Evolutionary conservation across 352 stramenopile genomes (phyloP).

Genomic region (Globisporangium yorkense): DNA sequence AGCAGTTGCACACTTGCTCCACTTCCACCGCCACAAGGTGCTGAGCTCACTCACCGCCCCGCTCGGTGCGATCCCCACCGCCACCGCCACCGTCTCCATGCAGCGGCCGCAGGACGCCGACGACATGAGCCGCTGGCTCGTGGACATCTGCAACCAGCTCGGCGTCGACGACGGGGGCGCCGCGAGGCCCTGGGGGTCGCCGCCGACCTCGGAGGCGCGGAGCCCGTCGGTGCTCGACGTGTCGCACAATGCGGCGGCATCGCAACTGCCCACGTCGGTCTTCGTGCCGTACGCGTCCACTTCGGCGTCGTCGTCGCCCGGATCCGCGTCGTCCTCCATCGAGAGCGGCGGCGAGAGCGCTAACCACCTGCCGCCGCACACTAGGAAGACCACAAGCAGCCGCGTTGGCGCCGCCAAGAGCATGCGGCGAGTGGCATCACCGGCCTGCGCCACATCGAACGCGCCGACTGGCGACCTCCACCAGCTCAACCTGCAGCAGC

Average conservation of each 20-base stretch:
- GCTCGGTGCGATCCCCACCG: no score
- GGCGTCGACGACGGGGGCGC: conserved; percentile 4
- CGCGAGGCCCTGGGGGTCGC: background rate
- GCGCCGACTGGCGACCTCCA: background rate
- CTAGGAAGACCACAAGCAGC: background rate
- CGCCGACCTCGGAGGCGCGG: background rate
- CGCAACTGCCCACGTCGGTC: background rate
- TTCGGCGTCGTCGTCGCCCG: conserved; percentile 3
- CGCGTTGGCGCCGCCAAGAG: background rate
- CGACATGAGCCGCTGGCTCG: conserved; percentile 14
- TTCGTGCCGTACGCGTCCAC: background rate
- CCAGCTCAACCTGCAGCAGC: background rate
- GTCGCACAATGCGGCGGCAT: background rate
- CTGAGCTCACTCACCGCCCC: no score
- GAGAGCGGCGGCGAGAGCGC: conserved; percentile 6
- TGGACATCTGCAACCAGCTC: conserved; percentile 14
- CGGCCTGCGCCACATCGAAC: background rate
- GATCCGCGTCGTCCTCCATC: conserved; percentile 9
- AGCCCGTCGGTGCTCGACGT: background rate
- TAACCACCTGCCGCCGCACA: no score
- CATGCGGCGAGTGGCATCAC: background rate
- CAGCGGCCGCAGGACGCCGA: conserved; percentile 2
- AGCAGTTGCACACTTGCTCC: no score
- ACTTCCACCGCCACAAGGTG: no score
- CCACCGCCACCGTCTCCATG: no score